Percentiles rank a stretch among this genome's conserved stretches.
Conservation (phyloP, 768 basidiomycete species). For the Russula griseocarnosa region DNA sequence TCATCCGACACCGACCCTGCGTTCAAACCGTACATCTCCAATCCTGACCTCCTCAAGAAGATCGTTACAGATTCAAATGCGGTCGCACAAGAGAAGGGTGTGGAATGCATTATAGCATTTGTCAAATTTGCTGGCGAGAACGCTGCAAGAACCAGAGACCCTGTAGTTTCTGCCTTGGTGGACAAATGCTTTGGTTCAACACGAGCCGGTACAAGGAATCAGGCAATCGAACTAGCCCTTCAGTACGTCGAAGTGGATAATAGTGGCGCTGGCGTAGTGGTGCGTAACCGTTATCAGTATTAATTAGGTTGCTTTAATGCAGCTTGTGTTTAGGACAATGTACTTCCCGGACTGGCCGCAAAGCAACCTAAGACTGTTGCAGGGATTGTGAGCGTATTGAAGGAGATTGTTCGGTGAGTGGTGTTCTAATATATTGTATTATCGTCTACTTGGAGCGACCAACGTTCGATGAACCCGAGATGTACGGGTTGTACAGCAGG, state of each 20-base stretch:
- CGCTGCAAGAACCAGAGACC: slow-evolving; percentile 72
- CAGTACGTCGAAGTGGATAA: slow-evolving; percentile 96
- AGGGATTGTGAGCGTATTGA: slow-evolving; percentile 69
- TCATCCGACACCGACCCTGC: slow-evolving; percentile 92
- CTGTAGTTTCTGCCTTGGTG: slow-evolving; percentile 84
- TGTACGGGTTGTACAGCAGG: not conserved
- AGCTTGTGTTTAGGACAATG: slow-evolving; percentile 42
- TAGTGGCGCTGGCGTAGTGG: slow-evolving; percentile 78
- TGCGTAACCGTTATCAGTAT: slow-evolving; percentile 45
- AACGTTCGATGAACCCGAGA: not conserved
- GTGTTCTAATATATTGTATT: not conserved
- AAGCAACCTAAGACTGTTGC: slow-evolving; percentile 96
- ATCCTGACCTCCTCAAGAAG: slow-evolving; percentile 76
- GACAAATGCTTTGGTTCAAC: slow-evolving; percentile 95
- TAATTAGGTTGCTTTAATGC: slow-evolving; percentile 13
- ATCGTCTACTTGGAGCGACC: not conserved
- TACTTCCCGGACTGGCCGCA: slow-evolving; percentile 78
- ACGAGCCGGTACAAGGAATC: slow-evolving; percentile 83
- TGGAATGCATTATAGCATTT: slow-evolving; percentile 81
- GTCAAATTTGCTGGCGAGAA: slow-evolving; percentile 91
- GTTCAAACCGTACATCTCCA: slow-evolving; percentile 83
- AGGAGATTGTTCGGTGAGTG: slow-evolving; percentile 78
- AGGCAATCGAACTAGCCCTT: slow-evolving; percentile 78
- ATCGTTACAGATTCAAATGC: slow-evolving; percentile 89
- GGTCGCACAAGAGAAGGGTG: slow-evolving; percentile 96